A percentile compares a stretch with the other conserved stretches of the same genome.
Evolutionary conservation across 2,329 filamentous ascomycete genomes (phyloP).

Genomic region (Beauveria sp.): DNA sequence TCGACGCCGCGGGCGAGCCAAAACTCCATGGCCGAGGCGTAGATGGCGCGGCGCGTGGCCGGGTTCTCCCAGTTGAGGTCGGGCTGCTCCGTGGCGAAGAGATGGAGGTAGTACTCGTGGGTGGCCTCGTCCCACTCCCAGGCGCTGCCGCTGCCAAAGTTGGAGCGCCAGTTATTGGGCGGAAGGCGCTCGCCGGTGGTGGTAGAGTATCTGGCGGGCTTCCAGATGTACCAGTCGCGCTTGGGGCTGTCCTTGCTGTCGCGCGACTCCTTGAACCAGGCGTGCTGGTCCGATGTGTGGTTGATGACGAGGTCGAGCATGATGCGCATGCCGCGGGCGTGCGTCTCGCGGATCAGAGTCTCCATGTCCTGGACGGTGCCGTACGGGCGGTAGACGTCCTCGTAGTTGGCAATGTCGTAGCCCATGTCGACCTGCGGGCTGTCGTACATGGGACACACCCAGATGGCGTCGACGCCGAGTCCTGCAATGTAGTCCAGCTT

Average conservation of each 20-base stretch:
- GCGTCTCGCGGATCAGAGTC: slow-evolving; percentile 49
- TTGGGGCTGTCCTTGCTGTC: slow-evolving; percentile 55
- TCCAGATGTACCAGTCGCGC: slow-evolving; percentile 61
- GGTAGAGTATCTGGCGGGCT: slow-evolving; percentile 40
- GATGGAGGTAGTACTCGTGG: slow-evolving; percentile 66
- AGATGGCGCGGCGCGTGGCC: slow-evolving; percentile 59
- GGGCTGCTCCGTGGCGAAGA: slow-evolving; percentile 70
- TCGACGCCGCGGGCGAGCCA: slow-evolving; percentile 70
- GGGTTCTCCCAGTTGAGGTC: slow-evolving; percentile 81
- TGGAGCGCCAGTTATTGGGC: slow-evolving; percentile 67
- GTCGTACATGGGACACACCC: slow-evolving; percentile 60
- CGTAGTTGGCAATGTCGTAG: slow-evolving; percentile 63
- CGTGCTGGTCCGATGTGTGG: slow-evolving; percentile 64
- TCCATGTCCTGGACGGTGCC: slow-evolving; percentile 61
- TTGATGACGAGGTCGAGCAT: slow-evolving; percentile 73
- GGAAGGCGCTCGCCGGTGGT: slow-evolving; percentile 54
- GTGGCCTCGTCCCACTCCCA: slow-evolving; percentile 70
- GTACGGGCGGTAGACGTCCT: slow-evolving; percentile 56
- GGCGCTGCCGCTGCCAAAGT: slow-evolving; percentile 50
- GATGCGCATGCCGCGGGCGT: slow-evolving; percentile 58
- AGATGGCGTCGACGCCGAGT: slow-evolving; percentile 57
- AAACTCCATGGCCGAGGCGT: slow-evolving; percentile 65
- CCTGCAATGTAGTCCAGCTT: slow-evolving; percentile 54
- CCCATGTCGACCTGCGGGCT: slow-evolving; percentile 62
- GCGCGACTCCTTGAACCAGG: slow-evolving; percentile 62